These are phyloP conservation scores for Aspergillus latus DNA, from an alignment of 2,329 filamentous ascomycete species.

Conservation along the genomic window DNA sequence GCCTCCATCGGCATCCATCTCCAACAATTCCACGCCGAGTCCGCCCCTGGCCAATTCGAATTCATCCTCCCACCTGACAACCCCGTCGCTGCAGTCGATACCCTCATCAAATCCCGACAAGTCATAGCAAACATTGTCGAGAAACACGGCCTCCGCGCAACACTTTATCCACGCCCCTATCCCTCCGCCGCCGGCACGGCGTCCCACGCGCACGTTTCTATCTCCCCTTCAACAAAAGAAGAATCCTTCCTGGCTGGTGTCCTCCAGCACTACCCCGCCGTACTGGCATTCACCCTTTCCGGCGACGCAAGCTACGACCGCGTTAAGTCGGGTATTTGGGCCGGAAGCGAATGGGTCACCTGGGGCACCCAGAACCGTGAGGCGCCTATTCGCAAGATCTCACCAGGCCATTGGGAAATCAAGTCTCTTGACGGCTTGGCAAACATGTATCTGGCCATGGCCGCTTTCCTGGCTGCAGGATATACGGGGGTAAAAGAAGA, in stretches of 20 bases:
- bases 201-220: conserved; percentile 63
- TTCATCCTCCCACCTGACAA: conserved; percentile 65
- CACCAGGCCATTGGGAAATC: conserved; percentile 71
- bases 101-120: conserved; percentile 68
- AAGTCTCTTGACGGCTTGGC: conserved; percentile 76
- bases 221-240: conserved; percentile 56
- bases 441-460: conserved; percentile 71
- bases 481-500: conserved; percentile 51
- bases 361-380: conserved; percentile 85
- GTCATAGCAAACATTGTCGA: conserved; percentile 66
- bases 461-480: conserved; percentile 62
- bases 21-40: conserved; percentile 74
- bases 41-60: conserved; percentile 73
- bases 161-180: conserved; percentile 70
- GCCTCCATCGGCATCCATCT: conserved; percentile 63
- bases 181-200: conserved; percentile 60
- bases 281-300: conserved; percentile 69
- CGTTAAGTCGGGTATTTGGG: conserved; percentile 68
- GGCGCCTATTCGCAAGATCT: conserved; percentile 68
- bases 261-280: conserved; percentile 62
- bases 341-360: conserved; percentile 73
- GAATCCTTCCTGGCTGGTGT: conserved; percentile 69
- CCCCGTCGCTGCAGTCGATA: conserved; percentile 69
- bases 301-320: conserved; percentile 68
- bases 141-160: conserved; percentile 63